Evolutionary conservation across 1,284 basidiomycete species (phyloP).

Genomic region (Naganishia sp.): DNA sequence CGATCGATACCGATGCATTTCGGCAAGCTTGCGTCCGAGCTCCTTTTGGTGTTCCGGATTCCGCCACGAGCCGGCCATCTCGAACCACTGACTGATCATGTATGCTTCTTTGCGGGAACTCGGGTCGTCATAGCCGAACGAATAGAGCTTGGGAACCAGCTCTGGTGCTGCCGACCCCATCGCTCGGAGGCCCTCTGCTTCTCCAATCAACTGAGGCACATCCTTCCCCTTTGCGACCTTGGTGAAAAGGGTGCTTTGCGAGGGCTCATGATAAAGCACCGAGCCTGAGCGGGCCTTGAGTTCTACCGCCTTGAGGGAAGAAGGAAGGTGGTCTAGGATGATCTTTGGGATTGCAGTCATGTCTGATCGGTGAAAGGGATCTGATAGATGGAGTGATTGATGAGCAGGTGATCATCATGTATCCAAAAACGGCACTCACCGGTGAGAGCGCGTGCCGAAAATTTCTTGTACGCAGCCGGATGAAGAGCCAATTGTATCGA

Average conservation of each 20-base stretch:
- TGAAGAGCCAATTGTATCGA: too few species aligned
- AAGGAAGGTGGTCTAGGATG: constrained; percentile 26
- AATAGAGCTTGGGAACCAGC: constrained; percentile 65
- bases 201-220: constrained; percentile 63
- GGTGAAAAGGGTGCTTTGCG: constrained; percentile 33
- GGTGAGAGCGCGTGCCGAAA: too few species aligned
- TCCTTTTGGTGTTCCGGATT: constrained; percentile 53
- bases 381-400: too few species aligned
- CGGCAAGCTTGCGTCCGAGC: constrained; percentile 61
- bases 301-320: constrained; percentile 7
- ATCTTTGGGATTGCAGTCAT: constrained; percentile 16
- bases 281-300: constrained; percentile 6
- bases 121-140: constrained; percentile 48
- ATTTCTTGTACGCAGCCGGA: too few species aligned
- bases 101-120: constrained; percentile 53
- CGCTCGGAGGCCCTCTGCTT: constrained; percentile 69
- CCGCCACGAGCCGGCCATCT: constrained; percentile 60
- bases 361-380: too few species aligned
- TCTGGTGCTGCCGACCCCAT: constrained; percentile 67
- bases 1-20: constrained; percentile 60
- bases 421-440: too few species aligned
- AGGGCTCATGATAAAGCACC: constrained; percentile 18
- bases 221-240: constrained; percentile 37
- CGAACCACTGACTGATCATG: constrained; percentile 70
- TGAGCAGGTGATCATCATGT: too few species aligned